A percentile compares a stretch with the other conserved stretches of the same genome.
phyloP scores from a whole-genome alignment of 1,284 basidiomycete genomes.

The Paramarasmius palmivorus region DNA sequence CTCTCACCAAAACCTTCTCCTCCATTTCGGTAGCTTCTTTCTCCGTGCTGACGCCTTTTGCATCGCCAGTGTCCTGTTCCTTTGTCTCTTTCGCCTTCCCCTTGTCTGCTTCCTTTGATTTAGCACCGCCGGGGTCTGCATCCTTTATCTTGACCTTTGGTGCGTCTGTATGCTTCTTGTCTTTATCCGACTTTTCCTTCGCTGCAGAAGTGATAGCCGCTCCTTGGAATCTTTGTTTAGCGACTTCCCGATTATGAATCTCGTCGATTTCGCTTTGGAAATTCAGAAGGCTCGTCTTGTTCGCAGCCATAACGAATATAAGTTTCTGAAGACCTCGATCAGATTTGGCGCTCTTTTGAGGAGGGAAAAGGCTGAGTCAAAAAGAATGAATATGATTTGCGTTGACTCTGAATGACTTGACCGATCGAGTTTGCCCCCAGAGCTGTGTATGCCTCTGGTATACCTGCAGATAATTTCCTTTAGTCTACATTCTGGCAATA shows the following conservation, averaged over 20 bases:
- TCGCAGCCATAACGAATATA: slow-evolving; percentile 39
- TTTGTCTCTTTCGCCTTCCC: slow-evolving; percentile 37
- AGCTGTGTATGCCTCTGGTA: not conserved
- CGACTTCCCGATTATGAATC: slow-evolving; percentile 63
- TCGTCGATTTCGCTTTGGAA: slow-evolving; percentile 79
- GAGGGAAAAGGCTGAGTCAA: slow-evolving; percentile 1
- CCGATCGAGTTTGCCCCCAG: slow-evolving; percentile 3
- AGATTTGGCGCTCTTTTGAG: not conserved
- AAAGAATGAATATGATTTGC: not conserved
- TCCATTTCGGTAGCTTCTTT: slow-evolving; percentile 47
- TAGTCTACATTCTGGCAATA: no score
- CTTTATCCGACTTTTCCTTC: slow-evolving; percentile 21
- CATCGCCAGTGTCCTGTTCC: slow-evolving; percentile 19
- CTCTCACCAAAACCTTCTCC: slow-evolving; percentile 57
- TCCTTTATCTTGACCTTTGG: slow-evolving; percentile 31
- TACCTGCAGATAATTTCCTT: no score
- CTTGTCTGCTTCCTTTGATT: slow-evolving; percentile 39
- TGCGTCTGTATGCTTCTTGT: slow-evolving; percentile 16
- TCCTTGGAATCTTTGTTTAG: slow-evolving; percentile 54
- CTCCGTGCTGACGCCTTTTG: slow-evolving; percentile 6
- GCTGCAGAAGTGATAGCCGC: slow-evolving; percentile 20
- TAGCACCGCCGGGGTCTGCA: no score
- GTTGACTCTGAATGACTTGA: slow-evolving; percentile 3
- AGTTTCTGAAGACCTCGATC: slow-evolving; percentile 32
- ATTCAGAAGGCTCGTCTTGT: slow-evolving; percentile 41